A percentile compares a stretch with the other conserved stretches of the same genome.
Evolutionary conservation across 306 rosid species (phyloP).

Genomic region (Prunus salicina): DNA sequence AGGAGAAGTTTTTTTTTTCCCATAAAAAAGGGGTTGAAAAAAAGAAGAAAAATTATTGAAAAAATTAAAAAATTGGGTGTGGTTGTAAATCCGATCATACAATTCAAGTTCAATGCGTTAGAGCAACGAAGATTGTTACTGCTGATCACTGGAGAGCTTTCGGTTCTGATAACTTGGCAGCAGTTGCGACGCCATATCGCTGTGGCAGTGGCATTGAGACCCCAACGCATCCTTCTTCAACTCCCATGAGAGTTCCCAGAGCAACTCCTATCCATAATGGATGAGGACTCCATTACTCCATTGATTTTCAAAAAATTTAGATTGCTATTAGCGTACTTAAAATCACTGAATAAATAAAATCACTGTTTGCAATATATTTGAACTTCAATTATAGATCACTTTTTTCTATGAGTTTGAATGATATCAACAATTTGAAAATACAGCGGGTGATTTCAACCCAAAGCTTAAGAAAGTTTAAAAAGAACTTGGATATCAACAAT

Average conservation of each 20-base stretch:
- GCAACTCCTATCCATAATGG: conserved; percentile 92
- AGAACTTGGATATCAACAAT: neutral
- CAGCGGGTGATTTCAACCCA: neutral
- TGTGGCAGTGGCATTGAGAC: conserved; percentile 88
- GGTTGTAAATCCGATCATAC: no score
- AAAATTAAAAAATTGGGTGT: no score
- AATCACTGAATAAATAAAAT: no score
- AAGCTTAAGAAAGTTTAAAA: neutral
- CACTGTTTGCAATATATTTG: no score
- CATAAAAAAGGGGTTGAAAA: no score
- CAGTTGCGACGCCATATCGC: conserved; percentile 57
- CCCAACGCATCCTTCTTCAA: conserved; percentile 95
- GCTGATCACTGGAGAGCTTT: conserved; percentile 68
- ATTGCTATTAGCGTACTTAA: no score
- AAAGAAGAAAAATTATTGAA: no score
- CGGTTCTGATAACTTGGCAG: conserved; percentile 43
- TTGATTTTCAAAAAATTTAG: neutral
- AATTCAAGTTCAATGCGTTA: no score
- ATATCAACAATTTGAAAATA: no score
- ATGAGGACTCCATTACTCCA: conserved; percentile 83
- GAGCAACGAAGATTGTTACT: conserved; percentile 71
- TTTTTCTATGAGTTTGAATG: no score
- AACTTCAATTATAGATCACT: no score
- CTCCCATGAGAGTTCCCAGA: conserved; percentile 89
- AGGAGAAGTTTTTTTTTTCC: no score